Evolutionary conservation across 352 stramenopile genomes (phyloP).

Genomic region (Pythium coloratum): DNA sequence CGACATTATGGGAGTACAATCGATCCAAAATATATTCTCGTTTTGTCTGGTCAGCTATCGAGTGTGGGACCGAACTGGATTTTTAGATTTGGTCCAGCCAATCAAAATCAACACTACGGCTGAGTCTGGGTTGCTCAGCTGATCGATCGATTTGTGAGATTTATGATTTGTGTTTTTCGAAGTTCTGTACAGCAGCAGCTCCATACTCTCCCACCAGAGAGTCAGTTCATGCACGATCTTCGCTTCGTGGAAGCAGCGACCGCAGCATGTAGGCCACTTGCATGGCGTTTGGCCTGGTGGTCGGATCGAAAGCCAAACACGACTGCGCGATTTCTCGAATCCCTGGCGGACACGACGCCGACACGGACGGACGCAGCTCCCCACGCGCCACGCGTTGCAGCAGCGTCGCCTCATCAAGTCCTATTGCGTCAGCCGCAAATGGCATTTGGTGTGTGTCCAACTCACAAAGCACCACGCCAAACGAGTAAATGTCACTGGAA

Average conservation of each 20-base stretch:
- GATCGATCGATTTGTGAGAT: too few relatives aligned
- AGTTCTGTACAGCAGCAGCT: too few relatives aligned
- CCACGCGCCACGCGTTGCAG: background rate
- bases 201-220: too few relatives aligned
- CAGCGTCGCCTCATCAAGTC: background rate
- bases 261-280: background rate
- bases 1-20: too few relatives aligned
- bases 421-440: background rate
- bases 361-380: background rate
- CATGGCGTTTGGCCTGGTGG: background rate
- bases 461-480: background rate
- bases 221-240: background rate
- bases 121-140: too few relatives aligned
- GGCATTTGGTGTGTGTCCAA: constrained; percentile 1
- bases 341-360: background rate
- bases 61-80: too few relatives aligned
- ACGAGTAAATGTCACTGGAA: constrained; percentile 4
- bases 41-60: too few relatives aligned
- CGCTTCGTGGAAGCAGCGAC: background rate
- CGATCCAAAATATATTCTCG: too few relatives aligned
- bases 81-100: too few relatives aligned
- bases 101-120: too few relatives aligned
- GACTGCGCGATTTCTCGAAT: background rate
- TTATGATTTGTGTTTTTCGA: too few relatives aligned
- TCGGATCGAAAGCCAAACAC: background rate